These are phyloP conservation scores for Capronia epimyces DNA, from an alignment of 2,329 filamentous ascomycete species.

Conservation along the genomic window DNA sequence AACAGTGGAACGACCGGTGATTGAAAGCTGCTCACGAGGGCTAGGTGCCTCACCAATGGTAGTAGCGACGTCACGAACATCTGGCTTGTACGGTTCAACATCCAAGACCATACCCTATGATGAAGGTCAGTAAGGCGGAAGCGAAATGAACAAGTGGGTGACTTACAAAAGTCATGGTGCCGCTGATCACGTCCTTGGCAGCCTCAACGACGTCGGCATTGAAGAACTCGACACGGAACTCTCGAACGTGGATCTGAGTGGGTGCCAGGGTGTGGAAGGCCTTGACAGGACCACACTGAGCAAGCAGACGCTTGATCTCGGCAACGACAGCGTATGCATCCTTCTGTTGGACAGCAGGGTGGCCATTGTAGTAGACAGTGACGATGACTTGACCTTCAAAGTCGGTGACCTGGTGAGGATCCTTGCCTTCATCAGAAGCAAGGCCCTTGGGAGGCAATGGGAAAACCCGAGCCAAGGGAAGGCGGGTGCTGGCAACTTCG, in stretches of 20 bases:
- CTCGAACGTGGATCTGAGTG: slow-evolving; percentile 32
- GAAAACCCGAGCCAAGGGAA: slow-evolving; percentile 45
- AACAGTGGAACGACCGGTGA: slow-evolving; percentile 39
- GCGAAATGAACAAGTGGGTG: neutral
- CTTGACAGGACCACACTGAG: slow-evolving; percentile 38
- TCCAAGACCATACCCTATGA: slow-evolving; percentile 33
- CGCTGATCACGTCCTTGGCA: slow-evolving; percentile 35
- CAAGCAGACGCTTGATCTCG: slow-evolving; percentile 40
- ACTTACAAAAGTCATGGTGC: slow-evolving; percentile 22
- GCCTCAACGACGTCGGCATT: slow-evolving; percentile 37
- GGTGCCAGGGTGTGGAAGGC: slow-evolving; percentile 32
- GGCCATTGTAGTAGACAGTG: slow-evolving; percentile 41
- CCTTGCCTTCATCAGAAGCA: slow-evolving; percentile 32
- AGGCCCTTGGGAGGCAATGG: slow-evolving; percentile 46
- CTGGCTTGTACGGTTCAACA: slow-evolving; percentile 13
- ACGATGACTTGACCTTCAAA: slow-evolving; percentile 55
- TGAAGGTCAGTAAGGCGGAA: slow-evolving; percentile 5
- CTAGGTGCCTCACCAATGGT: neutral
- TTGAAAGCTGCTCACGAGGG: slow-evolving; percentile 29
- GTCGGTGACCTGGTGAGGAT: slow-evolving; percentile 34
- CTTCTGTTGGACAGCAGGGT: slow-evolving; percentile 7
- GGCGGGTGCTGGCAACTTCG: slow-evolving; percentile 43
- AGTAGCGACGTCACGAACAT: slow-evolving; percentile 16
- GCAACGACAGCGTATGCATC: slow-evolving; percentile 39
- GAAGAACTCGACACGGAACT: slow-evolving; percentile 40